Base-by-base conservation (phyloP, 495 filamentous ascomycete genomes). In the Aspergillus cristatus region DNA sequence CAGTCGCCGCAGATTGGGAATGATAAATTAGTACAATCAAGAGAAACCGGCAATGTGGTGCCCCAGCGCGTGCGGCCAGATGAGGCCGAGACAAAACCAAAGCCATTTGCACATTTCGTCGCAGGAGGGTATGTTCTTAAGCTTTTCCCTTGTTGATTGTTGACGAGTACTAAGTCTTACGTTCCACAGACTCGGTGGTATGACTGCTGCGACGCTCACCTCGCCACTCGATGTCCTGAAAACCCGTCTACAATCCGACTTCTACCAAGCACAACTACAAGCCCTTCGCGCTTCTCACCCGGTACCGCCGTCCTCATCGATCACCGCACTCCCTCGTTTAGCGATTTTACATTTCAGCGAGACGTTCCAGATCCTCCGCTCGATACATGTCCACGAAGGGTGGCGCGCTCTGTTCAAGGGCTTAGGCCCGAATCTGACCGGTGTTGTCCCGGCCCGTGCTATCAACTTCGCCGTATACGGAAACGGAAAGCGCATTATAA, bases 201-300 rank as follows among this genome's bases (percentile, higher is more conserved):
- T 94, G 82, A 86, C 84, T 13, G 74, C 87, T 10, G 81, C 87
- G 3, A 76, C 81, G n/a, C 62, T 94, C 7, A 95, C 87, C 0
- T 84, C 83, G 3, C 87, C 87, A 5, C 76, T 95, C 32, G 87
- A 95, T 53, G 88, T 95, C 18, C 72, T 95, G 7, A 91, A 91
- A 61, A 94, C 88, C 3, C 75, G 87, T 6, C 71, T 95, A 3
- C 87, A 95, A 57, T 89, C 84, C 48, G 84, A 91, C 47, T 93
- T 88, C 55, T 94, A 94, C 65, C 84, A 90, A 49, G 62, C 75
- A 1, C 84, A 77, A 41, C 66, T 77, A 13, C 52, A 58, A 30
- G 54, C 67, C 7, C 47, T 55, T 1, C 68, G 74, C n/a, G 45
- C 64, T 13, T 54, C 62, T 12, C 46, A 53, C 14, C 45, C 51